Evolutionary conservation across 1,139 yeast genomes (phyloP), one percentile per base, ranked within the genome.

Genomic region (Insectozyma bohioensis): DNA sequence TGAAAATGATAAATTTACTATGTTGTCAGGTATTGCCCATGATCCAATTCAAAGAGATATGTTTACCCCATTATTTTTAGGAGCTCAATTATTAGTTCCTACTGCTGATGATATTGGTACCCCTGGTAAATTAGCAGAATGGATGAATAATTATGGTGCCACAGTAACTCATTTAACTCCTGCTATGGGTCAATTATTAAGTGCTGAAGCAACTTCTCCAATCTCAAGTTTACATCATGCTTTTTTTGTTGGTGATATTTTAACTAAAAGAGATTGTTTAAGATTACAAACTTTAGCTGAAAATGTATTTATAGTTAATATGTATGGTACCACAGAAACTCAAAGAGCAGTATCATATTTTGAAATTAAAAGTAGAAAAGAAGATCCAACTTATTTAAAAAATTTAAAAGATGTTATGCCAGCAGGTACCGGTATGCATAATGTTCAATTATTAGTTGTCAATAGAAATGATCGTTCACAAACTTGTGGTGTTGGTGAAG

Each of bases 281-380:
- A 78, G 97, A 54, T 72, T 94, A 49, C 98, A 94, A 59, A 78
- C 92, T 2, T 72, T 94, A 50, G 98, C 97, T 6, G 80, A 82
- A 53, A 90, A 92, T 53, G 95, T 87, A 33, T 69, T 64, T 54
- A 90, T 94, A 55, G 95, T 94, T 45, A 94, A 94, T 63, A 94
- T 94, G 99, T 94, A 94, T 58, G 99, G 99, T 53, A 94, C 98
- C 24, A 94, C 99, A 8, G 99, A 94, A 63, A 94, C 98, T 11
- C 99, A 94, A 67, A 78, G 98, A 56, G 88, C 98, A 2, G 99
- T 94, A 12, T 88, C 97, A 0, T 94, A 77, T 63, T 94, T 80
- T 60, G 95, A 87, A 56, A 90, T 94, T 43, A 80, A 86, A 34
- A 79, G 95, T 20, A 72, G 87, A 46, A 58, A 72, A 24, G 56